Percentiles rank a stretch among this genome's conserved stretches.
These are phyloP conservation scores for Candida sojae DNA, from an alignment of 1,139 yeast species.

Conservation along the genomic window DNA sequence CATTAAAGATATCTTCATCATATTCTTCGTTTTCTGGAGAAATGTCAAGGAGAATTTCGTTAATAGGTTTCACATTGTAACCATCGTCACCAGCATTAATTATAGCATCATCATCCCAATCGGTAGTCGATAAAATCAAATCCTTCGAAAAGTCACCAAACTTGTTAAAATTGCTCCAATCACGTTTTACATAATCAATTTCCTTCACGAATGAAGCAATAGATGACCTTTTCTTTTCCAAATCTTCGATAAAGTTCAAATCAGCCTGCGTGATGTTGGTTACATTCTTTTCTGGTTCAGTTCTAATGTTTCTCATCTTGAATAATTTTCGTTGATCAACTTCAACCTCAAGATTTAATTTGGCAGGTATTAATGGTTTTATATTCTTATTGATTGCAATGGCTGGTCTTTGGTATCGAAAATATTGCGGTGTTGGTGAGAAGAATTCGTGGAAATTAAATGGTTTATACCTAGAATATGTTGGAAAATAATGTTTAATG, in stretches of 20 bases:
- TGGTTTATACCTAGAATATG: constrained; percentile 55
- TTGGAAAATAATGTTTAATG: constrained; percentile 60
- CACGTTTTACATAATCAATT: constrained; percentile 38
- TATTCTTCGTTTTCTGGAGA: constrained; percentile 55
- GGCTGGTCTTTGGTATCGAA: constrained; percentile 54
- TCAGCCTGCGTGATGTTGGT: constrained; percentile 27
- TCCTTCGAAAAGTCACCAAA: constrained; percentile 54
- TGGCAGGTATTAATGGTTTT: constrained; percentile 65
- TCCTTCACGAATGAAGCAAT: constrained; percentile 20
- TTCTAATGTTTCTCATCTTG: constrained; percentile 24
- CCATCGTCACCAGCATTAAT: constrained; percentile 47
- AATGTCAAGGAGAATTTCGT: constrained; percentile 12
- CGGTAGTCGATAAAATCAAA: constrained; percentile 71
- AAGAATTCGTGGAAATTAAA: constrained; percentile 69
- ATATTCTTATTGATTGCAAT: constrained; percentile 34
- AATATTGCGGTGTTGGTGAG: constrained; percentile 60
- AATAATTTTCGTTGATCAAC: constrained; percentile 48
- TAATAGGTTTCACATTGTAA: constrained; percentile 12
- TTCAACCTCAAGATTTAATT: constrained; percentile 48
- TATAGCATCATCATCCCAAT: constrained; percentile 78
- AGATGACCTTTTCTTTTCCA: constrained; percentile 22
- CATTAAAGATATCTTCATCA: constrained; percentile 81
- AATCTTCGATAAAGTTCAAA: constrained; percentile 30
- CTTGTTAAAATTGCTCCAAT: constrained; percentile 39
- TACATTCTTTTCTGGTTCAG: constrained; percentile 9